Conservation (phyloP, 768 basidiomycete species). For the Cantharellus anzutake region DNA sequence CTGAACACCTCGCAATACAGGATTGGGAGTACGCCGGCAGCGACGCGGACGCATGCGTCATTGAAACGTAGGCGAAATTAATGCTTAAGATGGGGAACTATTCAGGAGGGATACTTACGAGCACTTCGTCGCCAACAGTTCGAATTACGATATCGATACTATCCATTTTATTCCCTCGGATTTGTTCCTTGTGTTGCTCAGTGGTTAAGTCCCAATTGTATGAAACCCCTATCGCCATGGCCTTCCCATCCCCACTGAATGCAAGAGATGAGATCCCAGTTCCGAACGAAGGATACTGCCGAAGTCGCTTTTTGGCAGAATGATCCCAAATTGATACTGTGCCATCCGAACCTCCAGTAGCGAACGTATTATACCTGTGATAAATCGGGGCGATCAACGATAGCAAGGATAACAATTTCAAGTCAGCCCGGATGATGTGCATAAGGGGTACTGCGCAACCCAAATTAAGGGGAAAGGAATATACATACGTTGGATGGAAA, state of each 20-base stretch:
- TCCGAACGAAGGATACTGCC: slow-evolving; percentile 70
- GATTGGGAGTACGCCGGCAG: no score
- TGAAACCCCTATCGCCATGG: not conserved
- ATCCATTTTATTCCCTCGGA: not conserved
- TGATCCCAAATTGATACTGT: slow-evolving; percentile 97
- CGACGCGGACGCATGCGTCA: no score
- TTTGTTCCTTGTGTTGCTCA: not conserved
- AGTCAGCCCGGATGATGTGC: not conserved
- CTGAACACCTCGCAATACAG: no score
- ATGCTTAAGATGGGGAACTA: no score
- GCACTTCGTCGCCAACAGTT: not conserved
- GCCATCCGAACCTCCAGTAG: slow-evolving; percentile 86
- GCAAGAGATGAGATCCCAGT: slow-evolving; percentile 25
- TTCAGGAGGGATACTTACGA: not conserved
- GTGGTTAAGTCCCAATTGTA: not conserved
- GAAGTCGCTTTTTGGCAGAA: slow-evolving; percentile 83
- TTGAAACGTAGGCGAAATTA: no score
- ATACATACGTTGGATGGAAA: slow-evolving; percentile 66
- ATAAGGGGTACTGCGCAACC: not conserved
- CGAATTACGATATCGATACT: not conserved
- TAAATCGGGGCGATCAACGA: not conserved
- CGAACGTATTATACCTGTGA: slow-evolving; percentile 75
- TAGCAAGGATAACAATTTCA: not conserved
- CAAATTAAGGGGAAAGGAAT: not conserved
- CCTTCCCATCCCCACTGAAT: slow-evolving; percentile 11